Evolutionary conservation across 1,139 yeast genomes (phyloP).

Genomic region (Taphrina pruni): DNA sequence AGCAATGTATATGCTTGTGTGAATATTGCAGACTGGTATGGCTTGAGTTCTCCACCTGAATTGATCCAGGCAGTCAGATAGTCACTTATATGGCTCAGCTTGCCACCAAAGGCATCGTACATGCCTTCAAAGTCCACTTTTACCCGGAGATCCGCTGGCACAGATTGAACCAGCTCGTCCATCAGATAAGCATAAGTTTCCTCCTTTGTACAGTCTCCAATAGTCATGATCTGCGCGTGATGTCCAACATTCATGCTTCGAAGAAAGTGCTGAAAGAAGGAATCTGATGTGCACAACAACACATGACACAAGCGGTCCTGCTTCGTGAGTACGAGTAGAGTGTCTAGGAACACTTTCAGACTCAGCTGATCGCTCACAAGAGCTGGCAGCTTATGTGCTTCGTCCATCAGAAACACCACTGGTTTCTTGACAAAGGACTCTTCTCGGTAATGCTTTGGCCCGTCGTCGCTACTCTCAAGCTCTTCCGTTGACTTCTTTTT

Average conservation of each 20-base stretch:
- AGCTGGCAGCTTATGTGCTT: constrained; percentile 38
- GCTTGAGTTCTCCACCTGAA: constrained; percentile 23
- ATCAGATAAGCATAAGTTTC: constrained; percentile 30
- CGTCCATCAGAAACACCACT: constrained; percentile 36
- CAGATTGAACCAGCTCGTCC: constrained; percentile 28
- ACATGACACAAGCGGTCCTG: constrained; percentile 37
- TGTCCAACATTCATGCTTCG: constrained; percentile 35
- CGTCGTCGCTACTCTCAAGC: background rate
- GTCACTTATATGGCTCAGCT: constrained; percentile 32
- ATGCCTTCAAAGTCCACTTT: constrained; percentile 33
- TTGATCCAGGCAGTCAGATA: constrained; percentile 26
- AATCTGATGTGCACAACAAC: constrained; percentile 29
- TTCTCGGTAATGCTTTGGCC: constrained; percentile 6
- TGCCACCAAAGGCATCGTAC: constrained; percentile 31
- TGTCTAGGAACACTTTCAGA: constrained; percentile 37
- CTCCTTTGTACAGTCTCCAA: constrained; percentile 28
- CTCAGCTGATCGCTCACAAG: constrained; percentile 28
- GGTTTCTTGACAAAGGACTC: constrained; percentile 24
- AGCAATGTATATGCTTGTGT: constrained; percentile 37
- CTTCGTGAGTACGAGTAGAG: constrained; percentile 36
- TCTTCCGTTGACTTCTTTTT: background rate
- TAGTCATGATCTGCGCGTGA: constrained; percentile 30
- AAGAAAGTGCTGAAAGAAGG: constrained; percentile 39
- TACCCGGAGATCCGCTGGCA: constrained; percentile 31
- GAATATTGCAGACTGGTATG: constrained; percentile 31